Percentiles rank a stretch among this genome's conserved stretches.
Evolutionary conservation across 176 grass and related monocot species (phyloP).

Genomic region (Olyra latifolia): DNA sequence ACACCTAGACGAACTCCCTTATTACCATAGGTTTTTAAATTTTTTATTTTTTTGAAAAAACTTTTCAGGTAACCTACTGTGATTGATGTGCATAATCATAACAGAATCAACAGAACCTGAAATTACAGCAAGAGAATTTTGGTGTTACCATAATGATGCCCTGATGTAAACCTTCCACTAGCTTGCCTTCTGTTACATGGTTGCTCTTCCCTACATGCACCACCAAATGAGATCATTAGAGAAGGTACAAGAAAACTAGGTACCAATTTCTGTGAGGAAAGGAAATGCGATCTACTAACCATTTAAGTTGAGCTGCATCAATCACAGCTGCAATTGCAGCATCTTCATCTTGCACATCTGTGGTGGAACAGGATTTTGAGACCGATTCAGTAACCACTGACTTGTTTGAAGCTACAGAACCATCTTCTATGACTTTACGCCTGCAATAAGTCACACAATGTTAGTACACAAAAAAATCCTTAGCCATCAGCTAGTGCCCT

Average conservation of each 20-base stretch:
- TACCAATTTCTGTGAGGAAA: neutral
- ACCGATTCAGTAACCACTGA: slow-evolving; percentile 37
- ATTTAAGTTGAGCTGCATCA: slow-evolving; percentile 52
- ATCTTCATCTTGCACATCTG: slow-evolving; percentile 51
- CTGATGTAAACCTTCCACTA: slow-evolving; percentile 26
- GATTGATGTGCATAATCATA: neutral
- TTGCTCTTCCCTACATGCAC: slow-evolving; percentile 35
- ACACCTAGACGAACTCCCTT: neutral
- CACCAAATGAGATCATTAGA: slow-evolving; percentile 17
- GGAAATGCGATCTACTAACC: slow-evolving; percentile 12
- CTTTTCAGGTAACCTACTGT: neutral
- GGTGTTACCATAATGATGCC: slow-evolving; percentile 25
- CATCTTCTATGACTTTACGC: slow-evolving; percentile 49
- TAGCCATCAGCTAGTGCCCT: neutral
- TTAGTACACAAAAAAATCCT: slow-evolving; percentile 15
- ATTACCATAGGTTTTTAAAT: neutral
- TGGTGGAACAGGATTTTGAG: slow-evolving; percentile 43
- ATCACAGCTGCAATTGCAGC: slow-evolving; percentile 43
- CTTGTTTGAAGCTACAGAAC: slow-evolving; percentile 27
- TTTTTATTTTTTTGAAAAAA: neutral
- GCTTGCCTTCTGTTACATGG: slow-evolving; percentile 32
- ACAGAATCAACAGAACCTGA: neutral
- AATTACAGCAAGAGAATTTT: neutral
- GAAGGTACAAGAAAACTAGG: neutral
- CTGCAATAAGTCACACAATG: slow-evolving; percentile 37